Percentiles rank a stretch among this genome's conserved stretches.
Conservation (phyloP, 257 asterid genomes). For the Solanum chiquidenum region DNA sequence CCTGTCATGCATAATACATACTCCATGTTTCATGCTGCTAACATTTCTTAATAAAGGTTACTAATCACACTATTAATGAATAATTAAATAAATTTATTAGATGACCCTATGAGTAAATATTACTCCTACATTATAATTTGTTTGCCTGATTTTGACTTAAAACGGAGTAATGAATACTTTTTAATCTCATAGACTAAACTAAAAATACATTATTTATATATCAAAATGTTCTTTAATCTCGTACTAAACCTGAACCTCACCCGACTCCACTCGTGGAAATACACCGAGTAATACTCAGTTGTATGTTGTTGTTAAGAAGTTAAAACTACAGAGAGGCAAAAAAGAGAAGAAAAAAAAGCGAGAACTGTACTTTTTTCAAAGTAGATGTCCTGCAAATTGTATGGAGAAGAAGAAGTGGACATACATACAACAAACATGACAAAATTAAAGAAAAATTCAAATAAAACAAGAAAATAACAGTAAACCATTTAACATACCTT, state of each 20-base stretch:
- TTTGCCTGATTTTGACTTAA: neutral
- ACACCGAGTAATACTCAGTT: neutral
- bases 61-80: neutral
- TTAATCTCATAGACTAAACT: neutral
- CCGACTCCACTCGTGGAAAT: neutral
- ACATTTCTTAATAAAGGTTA: neutral
- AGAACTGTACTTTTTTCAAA: neutral
- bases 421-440: neutral
- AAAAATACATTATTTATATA: neutral
- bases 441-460: neutral
- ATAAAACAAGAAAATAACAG: neutral
- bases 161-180: neutral
- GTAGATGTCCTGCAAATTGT: neutral
- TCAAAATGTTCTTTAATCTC: neutral
- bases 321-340: neutral
- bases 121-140: neutral
- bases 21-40: neutral
- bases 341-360: neutral
- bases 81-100: neutral
- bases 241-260: neutral
- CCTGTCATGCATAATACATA: neutral
- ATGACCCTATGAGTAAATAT: neutral
- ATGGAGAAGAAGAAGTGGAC: neutral
- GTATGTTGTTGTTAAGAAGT: neutral
- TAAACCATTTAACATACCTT: slow-evolving; percentile 28